A percentile compares a stretch with the other conserved stretches of the same genome.
These are phyloP conservation scores for Corylus avellana DNA, from an alignment of 306 rosid species.

Conservation along the genomic window DNA sequence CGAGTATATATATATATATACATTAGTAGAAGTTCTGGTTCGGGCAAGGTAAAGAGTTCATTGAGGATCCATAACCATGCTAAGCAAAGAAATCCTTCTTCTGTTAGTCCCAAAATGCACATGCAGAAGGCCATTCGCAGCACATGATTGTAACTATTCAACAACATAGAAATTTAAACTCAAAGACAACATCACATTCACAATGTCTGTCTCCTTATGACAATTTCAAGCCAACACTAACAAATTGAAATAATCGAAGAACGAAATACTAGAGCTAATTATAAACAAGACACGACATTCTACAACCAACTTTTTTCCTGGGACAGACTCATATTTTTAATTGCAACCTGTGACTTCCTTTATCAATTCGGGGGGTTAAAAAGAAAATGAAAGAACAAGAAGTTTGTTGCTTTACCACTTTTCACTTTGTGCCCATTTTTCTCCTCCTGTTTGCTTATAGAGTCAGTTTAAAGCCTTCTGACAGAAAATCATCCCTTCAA, in stretches of 20 bases:
- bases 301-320: not conserved
- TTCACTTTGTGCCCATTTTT: not conserved
- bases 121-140: not conserved
- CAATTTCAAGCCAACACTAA: not conserved
- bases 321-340: not conserved
- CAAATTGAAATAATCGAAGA: not conserved
- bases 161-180: not conserved
- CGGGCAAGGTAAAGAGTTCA: not conserved
- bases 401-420: not conserved
- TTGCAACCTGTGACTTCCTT: not conserved
- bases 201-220: not conserved
- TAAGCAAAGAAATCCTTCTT: not conserved
- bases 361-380: not conserved
- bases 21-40: not conserved
- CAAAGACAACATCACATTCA: not conserved
- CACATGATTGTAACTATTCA: not conserved
- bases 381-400: not conserved
- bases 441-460: constrained; percentile 21
- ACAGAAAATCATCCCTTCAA: constrained; percentile 43
- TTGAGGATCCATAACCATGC: not conserved
- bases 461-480: constrained; percentile 48
- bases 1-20: not conserved
- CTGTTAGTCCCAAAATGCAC: not conserved
- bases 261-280: not conserved
- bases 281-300: not conserved